A percentile compares a stretch with the other conserved stretches of the same genome.
phyloP scores from a whole-genome alignment of 495 filamentous ascomycete genomes.

The Tuber umbilicatum region DNA sequence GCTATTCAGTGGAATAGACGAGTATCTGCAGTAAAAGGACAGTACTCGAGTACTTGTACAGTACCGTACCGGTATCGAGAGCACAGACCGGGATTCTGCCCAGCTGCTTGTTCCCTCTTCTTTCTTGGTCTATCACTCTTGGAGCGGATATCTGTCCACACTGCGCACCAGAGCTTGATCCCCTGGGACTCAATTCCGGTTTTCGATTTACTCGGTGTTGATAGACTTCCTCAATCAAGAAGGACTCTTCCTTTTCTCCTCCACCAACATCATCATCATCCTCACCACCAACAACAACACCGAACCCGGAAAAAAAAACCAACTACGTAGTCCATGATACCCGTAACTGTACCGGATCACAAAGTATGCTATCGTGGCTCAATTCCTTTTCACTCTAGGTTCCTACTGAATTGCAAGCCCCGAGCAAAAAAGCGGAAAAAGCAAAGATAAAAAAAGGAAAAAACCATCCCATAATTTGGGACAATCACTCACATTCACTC shows the following conservation, averaged over 20 bases:
- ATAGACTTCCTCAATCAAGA: neutral
- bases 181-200: neutral
- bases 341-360: neutral
- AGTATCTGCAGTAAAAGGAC: too few species aligned
- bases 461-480: neutral
- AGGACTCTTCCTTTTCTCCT: neutral
- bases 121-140: neutral
- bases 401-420: neutral
- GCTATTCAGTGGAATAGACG: neutral
- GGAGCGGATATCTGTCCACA: neutral
- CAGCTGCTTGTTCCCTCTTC: neutral
- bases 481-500: neutral
- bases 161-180: neutral
- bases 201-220: neutral
- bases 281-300: slow-evolving; percentile 11
- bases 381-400: neutral
- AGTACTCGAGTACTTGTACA: too few species aligned
- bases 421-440: slow-evolving; percentile 16
- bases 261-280: neutral
- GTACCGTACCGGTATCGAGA: neutral
- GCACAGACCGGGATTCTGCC: neutral
- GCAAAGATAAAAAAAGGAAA: slow-evolving; percentile 22
- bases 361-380: neutral
- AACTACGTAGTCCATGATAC: slow-evolving; percentile 15
- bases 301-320: slow-evolving; percentile 30